phyloP scores from a whole-genome alignment of 2,329 filamentous ascomycete species.

The Aureobasidium sp. region DNA sequence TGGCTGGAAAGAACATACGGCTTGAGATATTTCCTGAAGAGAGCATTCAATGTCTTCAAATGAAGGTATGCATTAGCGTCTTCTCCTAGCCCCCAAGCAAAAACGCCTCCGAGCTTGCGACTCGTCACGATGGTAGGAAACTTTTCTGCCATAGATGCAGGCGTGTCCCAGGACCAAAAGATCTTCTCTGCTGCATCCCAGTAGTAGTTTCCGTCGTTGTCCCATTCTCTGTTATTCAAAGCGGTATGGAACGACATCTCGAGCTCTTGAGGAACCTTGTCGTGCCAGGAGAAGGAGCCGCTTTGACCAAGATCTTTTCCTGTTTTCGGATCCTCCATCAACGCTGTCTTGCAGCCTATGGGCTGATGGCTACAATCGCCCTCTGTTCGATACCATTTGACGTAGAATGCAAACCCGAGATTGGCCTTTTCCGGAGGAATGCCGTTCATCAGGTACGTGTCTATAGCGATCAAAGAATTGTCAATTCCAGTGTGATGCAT shows the following conservation, averaged over 20 bases:
- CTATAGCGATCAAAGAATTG: constrained; percentile 48
- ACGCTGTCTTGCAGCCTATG: constrained; percentile 52
- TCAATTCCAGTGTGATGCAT: constrained; percentile 59
- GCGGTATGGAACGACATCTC: constrained; percentile 53
- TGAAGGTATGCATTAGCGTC: constrained; percentile 43
- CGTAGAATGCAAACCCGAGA: constrained; percentile 62
- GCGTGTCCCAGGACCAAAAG: constrained; percentile 72
- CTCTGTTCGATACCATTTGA: constrained; percentile 58
- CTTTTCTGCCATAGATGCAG: constrained; percentile 54
- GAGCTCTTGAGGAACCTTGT: constrained; percentile 46
- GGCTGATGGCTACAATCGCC: constrained; percentile 41
- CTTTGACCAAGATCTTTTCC: constrained; percentile 37
- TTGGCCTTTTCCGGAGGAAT: constrained; percentile 52
- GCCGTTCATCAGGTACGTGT: constrained; percentile 54
- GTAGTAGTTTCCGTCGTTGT: constrained; percentile 58
- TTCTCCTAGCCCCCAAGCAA: constrained; percentile 70
- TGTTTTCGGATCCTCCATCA: constrained; percentile 53
- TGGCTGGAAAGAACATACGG: neutral
- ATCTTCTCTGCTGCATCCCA: constrained; percentile 53
- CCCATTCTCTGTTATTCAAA: constrained; percentile 46
- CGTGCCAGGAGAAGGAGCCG: constrained; percentile 22
- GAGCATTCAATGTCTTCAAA: constrained; percentile 36
- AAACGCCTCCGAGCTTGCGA: constrained; percentile 59
- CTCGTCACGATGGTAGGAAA: constrained; percentile 52
- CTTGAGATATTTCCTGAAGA: constrained; percentile 9